Evolutionary conservation across 2,329 filamentous ascomycete species (phyloP).

Genomic region (Hansfordia pulvinata): DNA sequence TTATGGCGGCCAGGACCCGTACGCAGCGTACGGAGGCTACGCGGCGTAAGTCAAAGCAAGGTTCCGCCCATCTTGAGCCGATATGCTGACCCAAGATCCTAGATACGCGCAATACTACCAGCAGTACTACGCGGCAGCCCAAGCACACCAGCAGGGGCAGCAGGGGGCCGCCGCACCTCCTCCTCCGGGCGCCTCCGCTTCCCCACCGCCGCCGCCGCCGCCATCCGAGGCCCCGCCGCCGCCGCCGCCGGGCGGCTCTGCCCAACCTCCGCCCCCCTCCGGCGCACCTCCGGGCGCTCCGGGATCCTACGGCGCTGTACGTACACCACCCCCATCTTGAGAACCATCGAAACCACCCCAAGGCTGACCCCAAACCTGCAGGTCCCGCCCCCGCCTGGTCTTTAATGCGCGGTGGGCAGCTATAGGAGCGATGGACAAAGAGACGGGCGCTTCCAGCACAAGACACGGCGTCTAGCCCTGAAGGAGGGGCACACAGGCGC

Average conservation of each 20-base stretch:
- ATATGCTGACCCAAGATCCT: too few relatives aligned
- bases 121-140: constrained; percentile 48
- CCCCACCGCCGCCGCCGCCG: constrained; percentile 42
- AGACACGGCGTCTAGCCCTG: too few relatives aligned
- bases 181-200: constrained; percentile 29
- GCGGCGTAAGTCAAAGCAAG: constrained; percentile 41
- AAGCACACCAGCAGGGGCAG: constrained; percentile 31
- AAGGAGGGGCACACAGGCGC: too few relatives aligned
- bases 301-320: too few relatives aligned
- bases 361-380: too few relatives aligned
- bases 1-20: constrained; percentile 64
- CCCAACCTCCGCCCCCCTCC: constrained; percentile 1
- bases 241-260: constrained; percentile 43
- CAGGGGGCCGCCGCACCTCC: constrained; percentile 28
- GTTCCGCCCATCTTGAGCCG: neutral
- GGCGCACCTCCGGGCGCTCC: too few relatives aligned
- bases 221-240: constrained; percentile 51
- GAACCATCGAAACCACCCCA: too few relatives aligned
- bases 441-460: too few relatives aligned
- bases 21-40: constrained; percentile 84
- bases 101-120: constrained; percentile 61
- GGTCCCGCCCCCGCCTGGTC: too few relatives aligned
- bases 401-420: too few relatives aligned
- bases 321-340: too few relatives aligned
- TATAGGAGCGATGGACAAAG: too few relatives aligned